phyloP scores from a whole-genome alignment of 768 basidiomycete species.

The Artomyces pyxidatus region DNA sequence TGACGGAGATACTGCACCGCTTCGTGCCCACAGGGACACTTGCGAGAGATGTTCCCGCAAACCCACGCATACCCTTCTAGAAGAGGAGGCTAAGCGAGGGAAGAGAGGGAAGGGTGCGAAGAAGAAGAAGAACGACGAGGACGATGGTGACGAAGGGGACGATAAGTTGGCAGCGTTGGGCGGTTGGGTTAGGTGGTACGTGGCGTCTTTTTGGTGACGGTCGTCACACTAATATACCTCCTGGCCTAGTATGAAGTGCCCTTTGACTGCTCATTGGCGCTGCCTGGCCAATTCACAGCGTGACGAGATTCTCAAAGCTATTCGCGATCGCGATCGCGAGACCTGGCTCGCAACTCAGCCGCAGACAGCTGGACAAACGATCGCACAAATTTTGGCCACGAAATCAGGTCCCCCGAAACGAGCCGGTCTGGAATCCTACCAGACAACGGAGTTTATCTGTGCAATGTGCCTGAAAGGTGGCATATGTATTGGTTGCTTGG shows the following conservation, averaged over 20 bases:
- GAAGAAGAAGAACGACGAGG: conserved; percentile 41
- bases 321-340: conserved; percentile 40
- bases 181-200: conserved; percentile 82
- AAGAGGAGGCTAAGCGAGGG: conserved; percentile 24
- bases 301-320: conserved; percentile 66
- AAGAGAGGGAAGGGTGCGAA: conserved; percentile 29
- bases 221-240: conserved; percentile 8
- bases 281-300: conserved; percentile 60
- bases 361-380: background rate
- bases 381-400: too few relatives aligned
- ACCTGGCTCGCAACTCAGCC: conserved; percentile 26
- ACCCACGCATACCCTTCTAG: conserved; percentile 50
- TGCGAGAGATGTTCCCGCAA: conserved; percentile 66
- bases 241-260: conserved; percentile 58
- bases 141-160: conserved; percentile 49
- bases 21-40: conserved; percentile 50
- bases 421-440: conserved; percentile 20
- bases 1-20: conserved; percentile 46
- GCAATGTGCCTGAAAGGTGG: conserved; percentile 68
- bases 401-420: conserved; percentile 3
- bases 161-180: conserved; percentile 46
- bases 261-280: conserved; percentile 68
- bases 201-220: conserved; percentile 6
- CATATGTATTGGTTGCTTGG: conserved; percentile 68
- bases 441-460: conserved; percentile 78